phyloP scores from a whole-genome alignment of 768 basidiomycete genomes.

The Amanita inopinata region DNA sequence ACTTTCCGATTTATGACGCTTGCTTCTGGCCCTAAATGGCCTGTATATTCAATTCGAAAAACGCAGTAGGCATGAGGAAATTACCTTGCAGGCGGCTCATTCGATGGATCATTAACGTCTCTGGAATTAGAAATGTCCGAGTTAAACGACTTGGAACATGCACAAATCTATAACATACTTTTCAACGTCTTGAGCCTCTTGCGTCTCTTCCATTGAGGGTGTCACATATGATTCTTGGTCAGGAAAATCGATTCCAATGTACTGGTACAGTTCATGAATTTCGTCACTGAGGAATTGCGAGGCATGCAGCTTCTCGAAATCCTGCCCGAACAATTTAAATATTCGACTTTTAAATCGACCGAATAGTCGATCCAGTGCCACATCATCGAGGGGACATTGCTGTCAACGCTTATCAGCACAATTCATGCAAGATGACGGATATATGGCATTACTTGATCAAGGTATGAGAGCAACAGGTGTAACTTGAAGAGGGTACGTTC shows the following conservation, averaged over 20 bases:
- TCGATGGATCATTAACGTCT: background rate
- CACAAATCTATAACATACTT: background rate
- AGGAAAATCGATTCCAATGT: slow-evolving; percentile 6
- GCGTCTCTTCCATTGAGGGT: background rate
- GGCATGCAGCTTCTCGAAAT: slow-evolving; percentile 2
- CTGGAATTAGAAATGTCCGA: background rate
- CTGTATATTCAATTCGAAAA: too few species aligned
- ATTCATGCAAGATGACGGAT: background rate
- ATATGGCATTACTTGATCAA: slow-evolving; percentile 4
- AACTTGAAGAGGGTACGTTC: slow-evolving; percentile 6
- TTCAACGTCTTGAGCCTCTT: background rate
- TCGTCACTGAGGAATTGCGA: slow-evolving; percentile 6
- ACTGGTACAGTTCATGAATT: slow-evolving; percentile 1
- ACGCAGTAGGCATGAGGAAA: too few species aligned
- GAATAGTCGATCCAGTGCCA: slow-evolving; percentile 3
- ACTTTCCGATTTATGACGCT: background rate
- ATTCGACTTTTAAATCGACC: slow-evolving; percentile 5
- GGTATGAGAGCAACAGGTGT: slow-evolving; percentile 6
- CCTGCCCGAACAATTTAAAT: background rate
- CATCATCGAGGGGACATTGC: slow-evolving; percentile 8
- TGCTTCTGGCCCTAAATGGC: background rate
- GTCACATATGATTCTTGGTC: background rate
- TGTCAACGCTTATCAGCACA: background rate
- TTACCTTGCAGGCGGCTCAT: too few species aligned
- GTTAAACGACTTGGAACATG: background rate